Evolutionary conservation across 169 alveolate species (phyloP), one percentile per base, ranked within the genome.

Genomic region (Babesia bigemina): DNA sequence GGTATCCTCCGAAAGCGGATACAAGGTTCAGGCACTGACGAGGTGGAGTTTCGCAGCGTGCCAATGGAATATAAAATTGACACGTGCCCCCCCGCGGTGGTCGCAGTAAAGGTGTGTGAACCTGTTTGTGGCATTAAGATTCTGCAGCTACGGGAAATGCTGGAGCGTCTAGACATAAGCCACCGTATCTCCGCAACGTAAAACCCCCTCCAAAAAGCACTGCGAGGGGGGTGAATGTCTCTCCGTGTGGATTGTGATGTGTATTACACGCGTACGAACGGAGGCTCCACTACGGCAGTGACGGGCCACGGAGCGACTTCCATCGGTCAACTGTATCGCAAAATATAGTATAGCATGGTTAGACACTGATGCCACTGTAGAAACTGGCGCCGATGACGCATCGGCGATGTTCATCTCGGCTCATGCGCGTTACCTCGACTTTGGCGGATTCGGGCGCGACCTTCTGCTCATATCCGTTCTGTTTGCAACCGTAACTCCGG

Each of bases 371-470:
- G 50, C 22, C 60, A 16, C 52, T n/a, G 58, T 2, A 17, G 28
- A 17, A 26, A 42, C 17, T 4, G 57, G 76, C 56, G 65, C 76
- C 63, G 45, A 67, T 67, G 76, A 52, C 76, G 45, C 48, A 8
- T 14, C 44, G 76, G 76, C 56, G 53, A 67, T 67, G 76, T 67
- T 67, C 49, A 13, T 11, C 44, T 21, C 28, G 65, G 21, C 65
- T 17, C 76, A 3, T 4, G 50, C 56, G 63, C 63, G 65, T 11
- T 52, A 8, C 22, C 21, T 22, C 47, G 44, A 65, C 60, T 42
- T 67, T 21, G 28, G 66, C 55, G 63, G 63, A 47, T 4, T 67
- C 11, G 33, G 21, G 42, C 19, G 49, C 55, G 24, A 16, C 55
- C 65, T 67, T 67, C 63, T 53, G 28, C 50, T 67, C 2, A 29